Evolutionary conservation across 768 basidiomycete genomes (phyloP).

Genomic region (Holtermannia corniformis): DNA sequence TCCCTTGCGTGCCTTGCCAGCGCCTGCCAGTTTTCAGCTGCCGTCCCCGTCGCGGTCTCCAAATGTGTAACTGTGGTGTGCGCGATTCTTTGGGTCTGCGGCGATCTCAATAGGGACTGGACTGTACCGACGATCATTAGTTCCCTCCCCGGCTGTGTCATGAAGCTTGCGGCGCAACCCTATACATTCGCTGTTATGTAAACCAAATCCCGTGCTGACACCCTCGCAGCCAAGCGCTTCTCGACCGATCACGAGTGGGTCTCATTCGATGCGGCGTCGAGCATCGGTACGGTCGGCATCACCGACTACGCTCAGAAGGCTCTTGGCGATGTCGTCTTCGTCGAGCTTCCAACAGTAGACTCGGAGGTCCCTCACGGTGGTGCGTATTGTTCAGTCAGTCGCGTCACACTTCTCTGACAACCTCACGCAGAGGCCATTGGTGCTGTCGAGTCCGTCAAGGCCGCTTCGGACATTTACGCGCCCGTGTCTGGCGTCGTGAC

Average conservation of each 20-base stretch:
- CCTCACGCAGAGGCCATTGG: constrained; percentile 61
- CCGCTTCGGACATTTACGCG: constrained; percentile 92
- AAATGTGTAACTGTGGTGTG: no score
- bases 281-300: constrained; percentile 70
- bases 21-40: no score
- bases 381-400: constrained; percentile 47
- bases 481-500: constrained; percentile 78
- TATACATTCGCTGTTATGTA: no score
- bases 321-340: constrained; percentile 94
- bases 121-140: no score
- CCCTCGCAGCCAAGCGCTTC: constrained; percentile 60
- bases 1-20: no score
- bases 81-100: no score
- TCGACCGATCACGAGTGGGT: constrained; percentile 83
- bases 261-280: constrained; percentile 63
- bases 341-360: constrained; percentile 69
- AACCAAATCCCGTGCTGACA: no score
- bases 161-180: no score
- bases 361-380: constrained; percentile 61
- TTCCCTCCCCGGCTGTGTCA: no score
- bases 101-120: no score
- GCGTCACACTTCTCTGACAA: neutral
- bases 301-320: constrained; percentile 86
- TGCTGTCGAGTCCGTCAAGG: constrained; percentile 92
- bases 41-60: no score